Evolutionary conservation across 2,329 filamentous ascomycete genomes (phyloP).

Genomic region (Decorospora gaudefroyi): DNA sequence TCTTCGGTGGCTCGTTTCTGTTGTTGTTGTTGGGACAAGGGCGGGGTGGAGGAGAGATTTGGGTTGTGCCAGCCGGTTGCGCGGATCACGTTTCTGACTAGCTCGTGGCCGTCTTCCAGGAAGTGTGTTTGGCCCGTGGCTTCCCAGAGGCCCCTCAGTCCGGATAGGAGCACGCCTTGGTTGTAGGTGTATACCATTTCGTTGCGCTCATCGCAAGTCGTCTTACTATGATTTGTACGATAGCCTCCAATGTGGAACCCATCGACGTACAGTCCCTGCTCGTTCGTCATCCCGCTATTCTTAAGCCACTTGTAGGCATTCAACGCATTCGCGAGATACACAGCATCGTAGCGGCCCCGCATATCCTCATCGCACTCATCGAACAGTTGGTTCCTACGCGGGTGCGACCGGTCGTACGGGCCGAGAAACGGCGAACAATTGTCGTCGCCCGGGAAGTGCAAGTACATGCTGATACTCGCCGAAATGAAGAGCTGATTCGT

Average conservation of each 20-base stretch:
- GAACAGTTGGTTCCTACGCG: constrained; percentile 5
- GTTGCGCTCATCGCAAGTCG: constrained; percentile 77
- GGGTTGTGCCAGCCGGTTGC: constrained; percentile 74
- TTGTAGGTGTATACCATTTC: constrained; percentile 96
- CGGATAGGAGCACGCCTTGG: constrained; percentile 86
- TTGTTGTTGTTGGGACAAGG: constrained; percentile 2
- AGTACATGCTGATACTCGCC: constrained; percentile 85
- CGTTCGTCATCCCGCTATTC: constrained; percentile 78
- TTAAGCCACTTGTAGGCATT: constrained; percentile 81
- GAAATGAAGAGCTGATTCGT: constrained; percentile 91
- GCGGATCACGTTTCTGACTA: constrained; percentile 72
- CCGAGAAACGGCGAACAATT: constrained; percentile 70
- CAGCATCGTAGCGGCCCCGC: constrained; percentile 56
- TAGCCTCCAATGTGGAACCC: constrained; percentile 82
- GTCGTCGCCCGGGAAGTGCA: constrained; percentile 80
- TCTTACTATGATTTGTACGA: constrained; percentile 62
- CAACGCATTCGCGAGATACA: constrained; percentile 73
- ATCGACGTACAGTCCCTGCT: constrained; percentile 75
- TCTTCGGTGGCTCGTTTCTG: constrained; percentile 11
- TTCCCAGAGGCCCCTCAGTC: constrained; percentile 77
- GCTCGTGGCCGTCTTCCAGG: constrained; percentile 75
- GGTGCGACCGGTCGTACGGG: constrained; percentile 23
- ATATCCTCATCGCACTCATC: constrained; percentile 14
- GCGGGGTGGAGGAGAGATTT: neutral
- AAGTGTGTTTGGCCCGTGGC: constrained; percentile 73